Conservation (phyloP, 2,329 filamentous ascomycete species). For the Ceratocystis alfenasii region DNA sequence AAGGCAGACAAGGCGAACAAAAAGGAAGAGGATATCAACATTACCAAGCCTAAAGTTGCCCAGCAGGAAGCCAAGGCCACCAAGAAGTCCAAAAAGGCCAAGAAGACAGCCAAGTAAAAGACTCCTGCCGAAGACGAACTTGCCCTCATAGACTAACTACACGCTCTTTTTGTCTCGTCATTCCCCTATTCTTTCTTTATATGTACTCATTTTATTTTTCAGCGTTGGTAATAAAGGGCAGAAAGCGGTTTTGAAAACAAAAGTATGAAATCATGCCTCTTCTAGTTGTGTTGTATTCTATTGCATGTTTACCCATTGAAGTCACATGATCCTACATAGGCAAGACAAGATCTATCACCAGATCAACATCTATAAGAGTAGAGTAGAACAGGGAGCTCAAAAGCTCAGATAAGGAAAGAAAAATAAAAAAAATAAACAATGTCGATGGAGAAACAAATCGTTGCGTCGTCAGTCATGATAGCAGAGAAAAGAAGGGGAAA, state of each 20-base stretch:
- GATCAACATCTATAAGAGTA: background rate
- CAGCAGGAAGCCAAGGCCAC: conserved; percentile 20
- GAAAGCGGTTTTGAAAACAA: conserved; percentile 24
- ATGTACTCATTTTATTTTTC: conserved; percentile 14
- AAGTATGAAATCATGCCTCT: background rate
- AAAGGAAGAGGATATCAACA: conserved; percentile 20
- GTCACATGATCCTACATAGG: background rate
- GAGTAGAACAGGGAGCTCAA: too few relatives aligned
- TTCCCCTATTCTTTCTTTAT: conserved; percentile 2
- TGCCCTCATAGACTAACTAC: background rate
- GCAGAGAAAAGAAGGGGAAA: conserved; percentile 11
- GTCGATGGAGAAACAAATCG: conserved; percentile 11
- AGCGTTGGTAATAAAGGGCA: conserved; percentile 19
- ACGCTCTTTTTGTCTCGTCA: background rate
- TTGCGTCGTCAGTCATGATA: conserved; percentile 22
- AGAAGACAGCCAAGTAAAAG: conserved; percentile 21
- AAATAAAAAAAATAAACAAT: conserved; percentile 9
- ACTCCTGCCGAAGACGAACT: background rate
- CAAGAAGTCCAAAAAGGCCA: conserved; percentile 23
- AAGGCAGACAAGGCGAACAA: conserved; percentile 15
- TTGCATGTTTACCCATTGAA: background rate
- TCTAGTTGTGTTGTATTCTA: too few relatives aligned
- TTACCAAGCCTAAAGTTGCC: conserved; percentile 15
- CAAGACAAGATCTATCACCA: background rate
- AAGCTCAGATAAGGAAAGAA: conserved; percentile 12